Conservation (phyloP, 208 protist species). For the Wallacemonas collosoma region DNA sequence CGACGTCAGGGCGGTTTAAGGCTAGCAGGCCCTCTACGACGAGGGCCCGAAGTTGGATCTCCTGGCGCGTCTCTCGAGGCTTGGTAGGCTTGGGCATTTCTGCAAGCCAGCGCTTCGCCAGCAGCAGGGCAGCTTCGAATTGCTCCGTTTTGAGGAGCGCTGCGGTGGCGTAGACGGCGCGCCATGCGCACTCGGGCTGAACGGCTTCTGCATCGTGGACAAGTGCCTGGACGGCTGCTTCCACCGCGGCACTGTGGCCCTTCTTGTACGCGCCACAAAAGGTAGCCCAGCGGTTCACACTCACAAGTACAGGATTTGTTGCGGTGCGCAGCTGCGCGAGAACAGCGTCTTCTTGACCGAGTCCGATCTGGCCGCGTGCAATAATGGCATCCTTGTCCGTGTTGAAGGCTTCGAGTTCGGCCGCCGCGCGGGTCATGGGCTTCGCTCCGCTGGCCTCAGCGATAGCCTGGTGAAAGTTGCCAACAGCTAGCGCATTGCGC, state of each 20-base stretch:
- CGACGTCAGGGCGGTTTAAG: constrained; percentile 77
- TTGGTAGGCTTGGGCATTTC: constrained; percentile 40
- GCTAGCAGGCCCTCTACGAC: constrained; percentile 70
- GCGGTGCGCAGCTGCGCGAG: constrained; percentile 54
- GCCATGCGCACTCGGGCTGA: constrained; percentile 24
- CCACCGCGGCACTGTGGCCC: constrained; percentile 16
- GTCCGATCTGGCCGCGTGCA: constrained; percentile 71
- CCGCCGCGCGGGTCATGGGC: constrained; percentile 37
- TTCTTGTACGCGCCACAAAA: constrained; percentile 40
- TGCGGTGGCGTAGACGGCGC: constrained; percentile 50
- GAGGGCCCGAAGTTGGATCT: constrained; percentile 63
- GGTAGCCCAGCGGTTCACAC: constrained; percentile 58
- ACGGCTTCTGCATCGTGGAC: constrained; percentile 36
- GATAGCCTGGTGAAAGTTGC: constrained; percentile 86
- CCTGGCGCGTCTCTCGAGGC: constrained; percentile 25
- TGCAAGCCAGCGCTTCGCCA: constrained; percentile 60
- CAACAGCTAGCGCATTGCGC: constrained; percentile 80
- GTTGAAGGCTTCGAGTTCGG: constrained; percentile 64
- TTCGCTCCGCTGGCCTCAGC: constrained; percentile 57
- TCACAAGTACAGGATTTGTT: constrained; percentile 50
- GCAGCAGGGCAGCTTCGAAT: constrained; percentile 43
- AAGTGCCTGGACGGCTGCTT: constrained; percentile 29
- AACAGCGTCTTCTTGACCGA: constrained; percentile 74
- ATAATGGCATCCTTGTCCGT: constrained; percentile 67
- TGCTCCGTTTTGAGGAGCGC: constrained; percentile 55